These are phyloP conservation scores for Aaosphaeria pasadenensis DNA, from an alignment of 2,329 filamentous ascomycete species.

Conservation along the genomic window DNA sequence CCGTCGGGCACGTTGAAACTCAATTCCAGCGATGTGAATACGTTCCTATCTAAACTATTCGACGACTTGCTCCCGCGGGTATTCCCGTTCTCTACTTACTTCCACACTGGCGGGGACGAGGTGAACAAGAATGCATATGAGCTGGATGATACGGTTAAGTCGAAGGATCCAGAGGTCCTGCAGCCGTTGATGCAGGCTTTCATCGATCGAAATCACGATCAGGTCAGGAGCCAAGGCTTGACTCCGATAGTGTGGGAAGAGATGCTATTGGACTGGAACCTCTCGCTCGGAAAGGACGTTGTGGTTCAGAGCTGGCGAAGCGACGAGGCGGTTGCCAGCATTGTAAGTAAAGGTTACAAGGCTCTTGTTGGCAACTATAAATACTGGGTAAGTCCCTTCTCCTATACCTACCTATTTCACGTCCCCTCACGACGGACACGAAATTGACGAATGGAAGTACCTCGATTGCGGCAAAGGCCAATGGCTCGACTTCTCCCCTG, in stretches of 20 bases:
- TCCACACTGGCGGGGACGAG: constrained; percentile 87
- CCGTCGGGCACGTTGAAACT: constrained; percentile 68
- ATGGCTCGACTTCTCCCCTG: constrained; percentile 69
- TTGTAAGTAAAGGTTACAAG: constrained; percentile 64
- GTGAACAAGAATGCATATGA: constrained; percentile 73
- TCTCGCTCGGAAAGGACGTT: constrained; percentile 67
- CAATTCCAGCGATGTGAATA: constrained; percentile 66
- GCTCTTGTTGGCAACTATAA: constrained; percentile 74
- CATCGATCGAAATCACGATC: constrained; percentile 65
- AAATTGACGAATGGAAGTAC: constrained; percentile 50
- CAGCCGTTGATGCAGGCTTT: constrained; percentile 76
- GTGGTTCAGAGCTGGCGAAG: constrained; percentile 79
- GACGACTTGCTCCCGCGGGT: constrained; percentile 67
- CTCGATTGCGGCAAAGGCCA: constrained; percentile 80
- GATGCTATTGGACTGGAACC: constrained; percentile 74
- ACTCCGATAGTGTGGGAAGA: constrained; percentile 86
- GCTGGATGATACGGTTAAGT: constrained; percentile 66
- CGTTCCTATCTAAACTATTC: constrained; percentile 70
- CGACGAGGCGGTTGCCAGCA: constrained; percentile 57
- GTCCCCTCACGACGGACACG: too few species aligned
- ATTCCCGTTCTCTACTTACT: constrained; percentile 65
- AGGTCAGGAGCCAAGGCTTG: constrained; percentile 62
- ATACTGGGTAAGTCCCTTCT: constrained; percentile 60
- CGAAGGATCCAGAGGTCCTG: constrained; percentile 63
- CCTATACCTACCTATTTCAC: not conserved